Evolutionary conservation across 2,329 filamentous ascomycete genomes (phyloP).

Genomic region (Waltergamsia citrina): DNA sequence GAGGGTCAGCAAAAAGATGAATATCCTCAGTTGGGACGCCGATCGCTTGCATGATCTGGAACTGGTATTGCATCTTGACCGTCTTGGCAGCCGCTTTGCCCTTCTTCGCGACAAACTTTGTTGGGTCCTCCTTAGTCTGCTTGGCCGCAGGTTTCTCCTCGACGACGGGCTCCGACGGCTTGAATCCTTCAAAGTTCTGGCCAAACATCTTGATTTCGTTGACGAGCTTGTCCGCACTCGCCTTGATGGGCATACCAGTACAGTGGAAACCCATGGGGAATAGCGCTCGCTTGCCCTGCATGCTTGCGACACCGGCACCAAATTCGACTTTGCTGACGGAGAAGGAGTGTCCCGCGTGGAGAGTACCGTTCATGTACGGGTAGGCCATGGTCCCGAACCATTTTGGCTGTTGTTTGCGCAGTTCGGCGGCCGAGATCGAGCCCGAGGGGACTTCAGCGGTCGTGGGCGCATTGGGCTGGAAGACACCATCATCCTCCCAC

Average conservation of each 20-base stretch:
- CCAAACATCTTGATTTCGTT: constrained; percentile 88
- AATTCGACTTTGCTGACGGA: constrained; percentile 88
- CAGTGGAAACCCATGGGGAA: constrained; percentile 89
- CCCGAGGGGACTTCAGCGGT: constrained; percentile 67
- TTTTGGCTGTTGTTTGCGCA: constrained; percentile 77
- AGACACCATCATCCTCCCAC: constrained; percentile 46
- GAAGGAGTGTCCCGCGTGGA: constrained; percentile 90
- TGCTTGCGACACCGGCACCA: constrained; percentile 72
- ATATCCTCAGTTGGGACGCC: constrained; percentile 85
- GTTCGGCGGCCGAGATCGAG: constrained; percentile 62
- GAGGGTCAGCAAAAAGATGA: constrained; percentile 84
- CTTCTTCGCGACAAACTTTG: constrained; percentile 89
- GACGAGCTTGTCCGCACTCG: constrained; percentile 88
- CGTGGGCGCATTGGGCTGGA: constrained; percentile 78
- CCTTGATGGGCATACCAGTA: constrained; percentile 97
- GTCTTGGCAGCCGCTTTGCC: constrained; percentile 85
- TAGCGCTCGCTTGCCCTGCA: constrained; percentile 80
- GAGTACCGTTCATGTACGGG: constrained; percentile 73
- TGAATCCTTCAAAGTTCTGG: constrained; percentile 71
- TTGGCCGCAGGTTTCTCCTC: constrained; percentile 43
- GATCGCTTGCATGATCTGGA: constrained; percentile 88
- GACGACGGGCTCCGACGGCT: constrained; percentile 43
- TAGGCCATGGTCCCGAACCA: constrained; percentile 61
- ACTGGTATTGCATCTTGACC: constrained; percentile 90
- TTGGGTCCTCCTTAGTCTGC: constrained; percentile 66